These are phyloP conservation scores for Aureobasidium lini DNA, from an alignment of 2,329 filamentous ascomycete genomes.

Conservation along the genomic window DNA sequence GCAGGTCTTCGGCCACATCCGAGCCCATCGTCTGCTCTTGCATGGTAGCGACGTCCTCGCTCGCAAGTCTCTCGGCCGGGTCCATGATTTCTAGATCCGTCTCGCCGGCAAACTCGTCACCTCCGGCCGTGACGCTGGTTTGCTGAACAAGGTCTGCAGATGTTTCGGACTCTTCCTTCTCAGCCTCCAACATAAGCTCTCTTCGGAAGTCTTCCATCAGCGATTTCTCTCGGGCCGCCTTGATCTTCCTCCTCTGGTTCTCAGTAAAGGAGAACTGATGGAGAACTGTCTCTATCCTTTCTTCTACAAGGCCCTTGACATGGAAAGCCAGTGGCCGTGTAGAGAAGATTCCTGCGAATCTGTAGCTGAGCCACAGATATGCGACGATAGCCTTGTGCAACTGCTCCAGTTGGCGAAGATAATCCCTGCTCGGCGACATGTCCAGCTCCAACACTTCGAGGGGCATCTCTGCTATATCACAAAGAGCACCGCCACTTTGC, in stretches of 20 bases:
- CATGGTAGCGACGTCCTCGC: constrained; percentile 1
- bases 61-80: constrained; percentile 12
- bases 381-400: constrained; percentile 77
- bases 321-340: constrained; percentile 70
- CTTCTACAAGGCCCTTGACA: constrained; percentile 69
- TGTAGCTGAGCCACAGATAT: constrained; percentile 90
- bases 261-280: constrained; percentile 45
- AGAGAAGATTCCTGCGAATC: constrained; percentile 72
- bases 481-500: constrained; percentile 57
- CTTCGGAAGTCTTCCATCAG: constrained; percentile 17
- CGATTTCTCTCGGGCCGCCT: constrained; percentile 22
- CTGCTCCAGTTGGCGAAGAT: constrained; percentile 62
- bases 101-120: constrained; percentile 25
- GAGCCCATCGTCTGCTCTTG: constrained; percentile 12
- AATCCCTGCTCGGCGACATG: constrained; percentile 40
- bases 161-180: constrained; percentile 10
- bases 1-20: constrained; percentile 10
- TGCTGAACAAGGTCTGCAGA: constrained; percentile 15
- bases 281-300: constrained; percentile 60
- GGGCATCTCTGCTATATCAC: constrained; percentile 63
- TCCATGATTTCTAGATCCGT: constrained; percentile 21
- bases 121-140: constrained; percentile 19
- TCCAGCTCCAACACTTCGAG: constrained; percentile 63
- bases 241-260: constrained; percentile 22
- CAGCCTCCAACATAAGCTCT: constrained; percentile 13